A percentile compares a stretch with the other conserved stretches of the same genome.
phyloP scores from a whole-genome alignment of 352 stramenopile genomes.

The Globisporangium polare region DNA sequence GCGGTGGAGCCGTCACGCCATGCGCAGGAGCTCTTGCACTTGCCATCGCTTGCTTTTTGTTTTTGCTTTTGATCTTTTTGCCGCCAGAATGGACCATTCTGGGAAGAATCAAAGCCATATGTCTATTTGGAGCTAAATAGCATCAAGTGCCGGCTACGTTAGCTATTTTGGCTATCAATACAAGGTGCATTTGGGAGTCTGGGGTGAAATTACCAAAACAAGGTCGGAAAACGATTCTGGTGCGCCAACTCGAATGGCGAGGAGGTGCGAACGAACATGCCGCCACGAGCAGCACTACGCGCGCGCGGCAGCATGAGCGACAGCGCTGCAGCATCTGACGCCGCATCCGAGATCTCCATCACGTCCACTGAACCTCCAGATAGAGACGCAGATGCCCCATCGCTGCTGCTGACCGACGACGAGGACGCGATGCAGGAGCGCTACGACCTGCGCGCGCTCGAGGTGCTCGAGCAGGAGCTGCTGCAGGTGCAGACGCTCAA shows the following conservation, averaged over 20 bases:
- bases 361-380: neutral
- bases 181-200: neutral
- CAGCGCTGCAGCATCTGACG: neutral
- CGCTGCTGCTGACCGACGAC: neutral
- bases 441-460: constrained; percentile 33
- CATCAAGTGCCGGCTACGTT: neutral
- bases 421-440: constrained; percentile 27
- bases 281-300: neutral
- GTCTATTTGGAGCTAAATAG: neutral
- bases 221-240: constrained; percentile 1
- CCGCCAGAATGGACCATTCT: no score
- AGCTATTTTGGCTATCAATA: neutral
- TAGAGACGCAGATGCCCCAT: neutral
- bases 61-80: neutral
- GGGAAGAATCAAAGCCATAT: no score
- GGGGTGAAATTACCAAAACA: constrained; percentile 1
- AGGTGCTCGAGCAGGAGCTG: constrained; percentile 44
- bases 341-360: neutral
- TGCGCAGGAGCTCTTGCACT: neutral
- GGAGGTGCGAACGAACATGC: constrained; percentile 2
- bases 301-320: neutral
- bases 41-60: neutral
- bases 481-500: constrained; percentile 44
- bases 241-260: neutral
- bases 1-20: constrained; percentile 2